These are phyloP conservation scores for Baudoinia panamericana DNA, from an alignment of 495 filamentous ascomycete genomes.

Conservation along the genomic window DNA sequence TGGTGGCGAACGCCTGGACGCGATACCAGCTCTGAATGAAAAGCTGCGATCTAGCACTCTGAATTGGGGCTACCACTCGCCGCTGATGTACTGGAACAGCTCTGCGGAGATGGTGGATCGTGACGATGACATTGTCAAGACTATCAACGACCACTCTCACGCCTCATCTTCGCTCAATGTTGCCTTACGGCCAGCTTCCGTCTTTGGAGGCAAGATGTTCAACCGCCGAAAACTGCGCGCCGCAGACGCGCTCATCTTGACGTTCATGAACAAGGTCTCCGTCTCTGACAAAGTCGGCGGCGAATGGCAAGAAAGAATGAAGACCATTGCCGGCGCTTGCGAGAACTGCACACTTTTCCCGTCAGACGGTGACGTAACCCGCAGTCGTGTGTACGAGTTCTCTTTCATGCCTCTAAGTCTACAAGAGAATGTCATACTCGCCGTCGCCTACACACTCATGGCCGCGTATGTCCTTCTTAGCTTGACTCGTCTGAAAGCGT, in stretches of 20 bases:
- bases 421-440: slow-evolving; percentile 44
- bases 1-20: slow-evolving; percentile 12
- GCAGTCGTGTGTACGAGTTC: slow-evolving; percentile 55
- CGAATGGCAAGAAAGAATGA: slow-evolving; percentile 44
- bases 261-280: slow-evolving; percentile 48
- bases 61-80: slow-evolving; percentile 48
- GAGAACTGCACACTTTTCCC: slow-evolving; percentile 50
- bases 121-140: slow-evolving; percentile 47
- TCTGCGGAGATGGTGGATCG: slow-evolving; percentile 39
- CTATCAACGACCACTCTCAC: slow-evolving; percentile 45
- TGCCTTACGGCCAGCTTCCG: slow-evolving; percentile 55
- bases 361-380: slow-evolving; percentile 34
- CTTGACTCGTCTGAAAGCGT: slow-evolving; percentile 46
- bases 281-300: slow-evolving; percentile 39
- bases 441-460: slow-evolving; percentile 45
- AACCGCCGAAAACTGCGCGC: slow-evolving; percentile 45
- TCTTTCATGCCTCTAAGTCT: slow-evolving; percentile 53
- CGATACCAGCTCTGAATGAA: slow-evolving; percentile 11
- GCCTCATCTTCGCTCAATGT: slow-evolving; percentile 47
- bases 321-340: slow-evolving; percentile 34
- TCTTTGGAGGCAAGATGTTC: slow-evolving; percentile 63
- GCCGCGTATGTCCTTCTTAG: slow-evolving; percentile 44
- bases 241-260: slow-evolving; percentile 62
- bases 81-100: slow-evolving; percentile 61
- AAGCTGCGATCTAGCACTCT: slow-evolving; percentile 17